Conservation (phyloP, 257 asterid species). For the Buddleja alternifolia region DNA sequence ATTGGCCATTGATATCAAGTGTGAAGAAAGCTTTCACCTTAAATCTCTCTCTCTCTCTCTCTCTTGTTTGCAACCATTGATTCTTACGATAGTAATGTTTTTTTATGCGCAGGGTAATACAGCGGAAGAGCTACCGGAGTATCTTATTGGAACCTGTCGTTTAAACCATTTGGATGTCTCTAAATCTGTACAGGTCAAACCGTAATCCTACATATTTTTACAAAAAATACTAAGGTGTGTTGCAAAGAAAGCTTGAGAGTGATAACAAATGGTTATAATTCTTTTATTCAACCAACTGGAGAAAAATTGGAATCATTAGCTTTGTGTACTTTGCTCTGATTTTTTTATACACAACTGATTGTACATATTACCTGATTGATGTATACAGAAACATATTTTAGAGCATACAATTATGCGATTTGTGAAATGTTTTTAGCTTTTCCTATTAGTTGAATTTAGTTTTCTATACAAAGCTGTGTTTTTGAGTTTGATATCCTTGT, state of each 20-base stretch:
- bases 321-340: neutral
- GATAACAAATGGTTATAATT: slow-evolving; percentile 27
- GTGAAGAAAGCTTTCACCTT: neutral
- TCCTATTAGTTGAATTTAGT: neutral
- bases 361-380: neutral
- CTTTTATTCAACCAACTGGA: slow-evolving; percentile 33
- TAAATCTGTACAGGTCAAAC: slow-evolving; percentile 58
- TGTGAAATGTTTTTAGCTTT: neutral
- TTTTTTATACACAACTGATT: neutral
- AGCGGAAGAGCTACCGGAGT: slow-evolving; percentile 83
- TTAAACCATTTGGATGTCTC: slow-evolving; percentile 76
- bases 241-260: neutral
- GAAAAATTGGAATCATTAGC: neutral
- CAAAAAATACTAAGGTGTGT: neutral
- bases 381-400: neutral
- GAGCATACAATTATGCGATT: neutral
- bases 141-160: slow-evolving; percentile 84
- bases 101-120: slow-evolving; percentile 61
- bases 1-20: neutral
- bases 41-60: neutral
- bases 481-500: neutral
- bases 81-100: neutral
- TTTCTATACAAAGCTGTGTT: neutral
- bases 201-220: slow-evolving; percentile 20
- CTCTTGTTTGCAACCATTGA: neutral